phyloP scores from a whole-genome alignment of 371 early-diverging fungal species.

The Thermomucor indicae-seudaticae region DNA sequence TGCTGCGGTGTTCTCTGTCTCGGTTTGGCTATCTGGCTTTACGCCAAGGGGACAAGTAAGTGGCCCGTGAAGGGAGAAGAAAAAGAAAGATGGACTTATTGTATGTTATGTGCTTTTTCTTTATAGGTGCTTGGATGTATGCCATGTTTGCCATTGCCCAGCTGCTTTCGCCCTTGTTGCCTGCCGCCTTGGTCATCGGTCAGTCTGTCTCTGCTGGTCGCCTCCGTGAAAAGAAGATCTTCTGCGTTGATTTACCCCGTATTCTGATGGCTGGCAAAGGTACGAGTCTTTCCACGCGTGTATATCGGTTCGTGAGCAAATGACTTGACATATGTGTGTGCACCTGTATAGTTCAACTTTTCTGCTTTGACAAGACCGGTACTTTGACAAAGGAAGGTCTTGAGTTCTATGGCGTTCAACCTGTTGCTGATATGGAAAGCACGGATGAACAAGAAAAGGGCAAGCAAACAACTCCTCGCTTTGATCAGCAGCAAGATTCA shows the following conservation, averaged over 20 bases:
- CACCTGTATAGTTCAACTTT: conserved; percentile 90
- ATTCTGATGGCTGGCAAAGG: conserved; percentile 90
- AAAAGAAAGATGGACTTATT: too few relatives aligned
- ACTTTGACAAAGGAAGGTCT: conserved; percentile 66
- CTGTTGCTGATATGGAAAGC: conserved; percentile 26
- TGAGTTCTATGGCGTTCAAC: conserved; percentile 51
- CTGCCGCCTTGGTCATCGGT: conserved; percentile 60
- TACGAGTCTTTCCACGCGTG: conserved; percentile 6
- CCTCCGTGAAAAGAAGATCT: conserved; percentile 58
- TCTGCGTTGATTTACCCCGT: conserved; percentile 76
- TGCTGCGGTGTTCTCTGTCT: conserved; percentile 55
- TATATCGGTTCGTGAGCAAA: conserved; percentile 9
- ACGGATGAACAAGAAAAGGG: conserved; percentile 16
- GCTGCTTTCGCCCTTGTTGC: conserved; percentile 65
- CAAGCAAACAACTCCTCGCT: conserved; percentile 9
- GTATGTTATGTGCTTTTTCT: too few relatives aligned
- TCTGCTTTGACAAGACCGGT: conserved; percentile 79
- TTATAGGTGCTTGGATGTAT: too few relatives aligned
- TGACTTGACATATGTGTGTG: conserved; percentile 42
- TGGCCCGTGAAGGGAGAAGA: too few relatives aligned
- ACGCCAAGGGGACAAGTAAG: conserved; percentile 39
- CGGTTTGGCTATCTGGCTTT: conserved; percentile 50
- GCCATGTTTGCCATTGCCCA: conserved; percentile 72
- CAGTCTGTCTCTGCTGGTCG: conserved; percentile 76
- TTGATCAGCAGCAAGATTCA: conserved; percentile 25